These are phyloP conservation scores for Curvularia eragrostidis DNA, from an alignment of 2,329 filamentous ascomycete species.

Conservation along the genomic window DNA sequence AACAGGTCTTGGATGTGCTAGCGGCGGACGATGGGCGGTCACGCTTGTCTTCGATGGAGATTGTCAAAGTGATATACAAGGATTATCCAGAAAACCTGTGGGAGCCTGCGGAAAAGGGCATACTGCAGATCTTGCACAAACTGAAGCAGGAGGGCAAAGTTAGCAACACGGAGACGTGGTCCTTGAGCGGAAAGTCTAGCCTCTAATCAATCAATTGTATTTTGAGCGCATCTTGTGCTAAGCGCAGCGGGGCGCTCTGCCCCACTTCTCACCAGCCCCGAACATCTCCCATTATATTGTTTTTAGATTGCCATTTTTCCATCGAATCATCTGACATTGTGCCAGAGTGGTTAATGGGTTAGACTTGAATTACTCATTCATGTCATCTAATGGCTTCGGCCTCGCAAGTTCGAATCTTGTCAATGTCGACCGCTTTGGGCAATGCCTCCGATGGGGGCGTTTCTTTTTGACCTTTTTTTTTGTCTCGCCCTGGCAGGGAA, in stretches of 20 bases:
- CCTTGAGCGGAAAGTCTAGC: constrained; percentile 41
- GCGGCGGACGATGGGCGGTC: constrained; percentile 35
- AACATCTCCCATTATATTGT: no score
- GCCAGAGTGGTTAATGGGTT: constrained; percentile 54
- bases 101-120: constrained; percentile 74
- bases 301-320: not conserved
- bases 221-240: not conserved
- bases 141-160: constrained; percentile 76
- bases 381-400: constrained; percentile 53
- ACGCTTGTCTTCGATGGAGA: constrained; percentile 74
- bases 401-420: constrained; percentile 51
- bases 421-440: constrained; percentile 21
- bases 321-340: constrained; percentile 33
- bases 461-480: not conserved
- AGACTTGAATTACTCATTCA: constrained; percentile 50
- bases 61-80: constrained; percentile 87
- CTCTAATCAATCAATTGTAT: constrained; percentile 27
- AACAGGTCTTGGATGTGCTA: constrained; percentile 48
- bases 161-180: constrained; percentile 46
- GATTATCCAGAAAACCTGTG: constrained; percentile 79
- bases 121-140: constrained; percentile 81
- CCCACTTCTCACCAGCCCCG: no score
- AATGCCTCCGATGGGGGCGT: not conserved
- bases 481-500: no score
- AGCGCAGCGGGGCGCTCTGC: constrained; percentile 1